Evolutionary conservation across 768 basidiomycete species (phyloP).

Genomic region (Amanita pseudoporphyria): DNA sequence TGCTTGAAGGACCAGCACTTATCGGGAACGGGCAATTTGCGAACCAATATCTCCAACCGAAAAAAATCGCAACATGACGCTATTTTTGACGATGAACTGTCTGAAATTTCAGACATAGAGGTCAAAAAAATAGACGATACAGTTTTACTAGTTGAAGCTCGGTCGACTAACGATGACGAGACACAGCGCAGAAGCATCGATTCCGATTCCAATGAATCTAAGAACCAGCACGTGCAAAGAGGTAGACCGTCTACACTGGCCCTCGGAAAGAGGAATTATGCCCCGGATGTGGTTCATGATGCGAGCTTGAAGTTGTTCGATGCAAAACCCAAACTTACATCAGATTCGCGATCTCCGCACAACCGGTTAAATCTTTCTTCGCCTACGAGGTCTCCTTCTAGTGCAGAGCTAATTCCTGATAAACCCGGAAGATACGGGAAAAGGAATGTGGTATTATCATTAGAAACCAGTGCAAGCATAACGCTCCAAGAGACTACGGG

Average conservation of each 20-base stretch:
- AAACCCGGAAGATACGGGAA: background rate
- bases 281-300: background rate
- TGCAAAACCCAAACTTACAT: background rate
- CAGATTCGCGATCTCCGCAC: background rate
- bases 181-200: background rate
- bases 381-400: background rate
- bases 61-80: conserved; percentile 10
- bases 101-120: conserved; percentile 16
- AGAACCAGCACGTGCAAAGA: background rate
- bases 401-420: background rate
- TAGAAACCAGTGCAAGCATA: background rate
- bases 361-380: background rate
- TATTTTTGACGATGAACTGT: conserved; percentile 18
- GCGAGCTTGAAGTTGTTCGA: background rate
- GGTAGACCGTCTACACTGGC: background rate
- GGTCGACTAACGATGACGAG: background rate
- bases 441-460: background rate
- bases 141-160: background rate
- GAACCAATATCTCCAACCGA: background rate
- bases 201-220: background rate
- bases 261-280: background rate
- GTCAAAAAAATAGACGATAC: background rate
- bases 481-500: background rate
- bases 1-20: background rate
- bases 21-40: background rate